Conservation (phyloP, 257 asterid genomes). For the Schizonepeta tenuifolia region DNA sequence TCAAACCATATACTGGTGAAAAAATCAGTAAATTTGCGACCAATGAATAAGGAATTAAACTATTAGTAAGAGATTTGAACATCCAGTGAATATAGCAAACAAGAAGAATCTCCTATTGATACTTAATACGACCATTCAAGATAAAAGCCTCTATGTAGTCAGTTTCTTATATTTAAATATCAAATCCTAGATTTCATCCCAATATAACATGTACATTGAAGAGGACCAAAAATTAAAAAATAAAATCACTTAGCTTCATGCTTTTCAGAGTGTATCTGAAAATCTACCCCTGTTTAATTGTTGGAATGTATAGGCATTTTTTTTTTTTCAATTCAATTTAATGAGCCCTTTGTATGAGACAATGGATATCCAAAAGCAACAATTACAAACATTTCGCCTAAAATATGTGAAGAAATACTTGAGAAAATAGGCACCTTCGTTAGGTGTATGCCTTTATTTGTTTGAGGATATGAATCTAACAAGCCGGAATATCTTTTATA, state of each 20-base stretch:
- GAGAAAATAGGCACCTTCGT: background rate
- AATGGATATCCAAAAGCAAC: background rate
- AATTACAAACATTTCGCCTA: background rate
- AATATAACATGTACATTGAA: background rate
- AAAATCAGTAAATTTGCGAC: background rate
- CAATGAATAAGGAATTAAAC: background rate
- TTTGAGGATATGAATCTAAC: background rate
- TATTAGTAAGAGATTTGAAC: background rate
- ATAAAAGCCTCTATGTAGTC: background rate
- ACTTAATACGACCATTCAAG: background rate
- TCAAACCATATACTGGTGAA: background rate
- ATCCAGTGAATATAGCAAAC: background rate
- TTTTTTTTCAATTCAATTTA: background rate
- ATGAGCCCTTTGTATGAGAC: background rate
- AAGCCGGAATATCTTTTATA: background rate
- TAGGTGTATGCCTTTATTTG: background rate
- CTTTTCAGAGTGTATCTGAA: background rate
- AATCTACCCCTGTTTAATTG: background rate
- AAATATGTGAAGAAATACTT: background rate
- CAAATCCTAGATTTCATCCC: background rate
- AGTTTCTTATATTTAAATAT: background rate
- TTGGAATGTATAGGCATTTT: background rate
- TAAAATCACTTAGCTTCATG: background rate
- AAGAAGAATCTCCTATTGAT: background rate
- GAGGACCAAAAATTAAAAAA: too few relatives aligned